Evolutionary conservation across 1,139 yeast genomes (phyloP).

Genomic region (Diutina catenulata): DNA sequence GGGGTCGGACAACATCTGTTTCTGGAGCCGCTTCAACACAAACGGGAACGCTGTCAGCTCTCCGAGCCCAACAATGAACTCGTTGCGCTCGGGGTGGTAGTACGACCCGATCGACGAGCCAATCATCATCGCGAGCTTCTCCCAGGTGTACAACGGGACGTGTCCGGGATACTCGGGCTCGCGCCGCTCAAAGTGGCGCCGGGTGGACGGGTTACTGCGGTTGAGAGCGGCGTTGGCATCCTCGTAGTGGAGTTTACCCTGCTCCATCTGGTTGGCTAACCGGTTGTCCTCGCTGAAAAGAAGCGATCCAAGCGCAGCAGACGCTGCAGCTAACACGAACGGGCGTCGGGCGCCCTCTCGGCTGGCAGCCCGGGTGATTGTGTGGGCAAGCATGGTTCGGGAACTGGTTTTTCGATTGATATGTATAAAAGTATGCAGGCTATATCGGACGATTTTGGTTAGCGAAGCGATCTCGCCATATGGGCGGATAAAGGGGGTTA

Average conservation of each 20-base stretch:
- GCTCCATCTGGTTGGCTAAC: slow-evolving; percentile 48
- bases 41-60: slow-evolving; percentile 78
- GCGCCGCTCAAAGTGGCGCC: slow-evolving; percentile 25
- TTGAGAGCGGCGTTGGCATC: slow-evolving; percentile 22
- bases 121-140: slow-evolving; percentile 49
- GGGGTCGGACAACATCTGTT: slow-evolving; percentile 63
- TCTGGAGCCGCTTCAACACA: slow-evolving; percentile 50
- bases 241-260: slow-evolving; percentile 37
- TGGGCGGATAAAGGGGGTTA: no score
- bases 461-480: no score
- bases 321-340: slow-evolving; percentile 12
- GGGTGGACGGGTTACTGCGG: slow-evolving; percentile 14
- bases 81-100: slow-evolving; percentile 71
- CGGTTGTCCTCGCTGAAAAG: slow-evolving; percentile 37
- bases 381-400: not conserved
- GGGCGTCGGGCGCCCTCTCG: not conserved
- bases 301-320: slow-evolving; percentile 12
- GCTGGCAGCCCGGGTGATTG: not conserved
- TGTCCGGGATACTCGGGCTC: slow-evolving; percentile 63
- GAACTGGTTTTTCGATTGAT: not conserved
- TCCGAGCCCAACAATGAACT: slow-evolving; percentile 85
- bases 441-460: no score
- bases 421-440: no score
- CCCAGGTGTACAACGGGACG: slow-evolving; percentile 58
- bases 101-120: slow-evolving; percentile 80